Base-by-base conservation (phyloP, 805 yeast genomes). In the Metschnikowia continentalis region DNA sequence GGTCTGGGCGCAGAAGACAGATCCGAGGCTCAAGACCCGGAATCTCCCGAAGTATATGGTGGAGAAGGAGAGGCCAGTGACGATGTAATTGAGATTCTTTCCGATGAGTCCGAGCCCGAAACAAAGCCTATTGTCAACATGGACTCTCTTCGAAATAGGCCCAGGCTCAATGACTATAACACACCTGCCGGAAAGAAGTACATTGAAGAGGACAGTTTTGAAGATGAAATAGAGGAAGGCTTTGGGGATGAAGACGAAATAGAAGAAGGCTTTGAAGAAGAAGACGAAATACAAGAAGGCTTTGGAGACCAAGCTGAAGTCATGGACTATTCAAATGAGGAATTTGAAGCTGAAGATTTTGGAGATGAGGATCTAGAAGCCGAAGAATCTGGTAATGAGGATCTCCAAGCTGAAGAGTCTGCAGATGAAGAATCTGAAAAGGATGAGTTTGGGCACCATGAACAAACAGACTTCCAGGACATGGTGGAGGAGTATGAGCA, bases 51-150 rank as follows among this genome's bases (percentile, higher is more conserved):
- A 14, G 11, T 22, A 3, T 5, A 17, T 8, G 46, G 8, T 19
- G 38, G 38, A 42, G 46, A 33, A 32, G 47, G 44, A 5, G 46
- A 37, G 5, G 38, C 14, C 35, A 38, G 39, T 5, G 59, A 54
- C 15, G 60, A 55, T 33, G 42, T 49, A 8, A 53, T 54, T 1
- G 59, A 55, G 32, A 52, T 53, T 17, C 33, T 52, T 15, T 50
- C 54, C 7, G 56, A 52, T 20, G 54, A 51, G 14, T 47, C 51
- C 2, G 42, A 35, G 35, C 40, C 20, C n/a, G 35, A 35, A 6
- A 11, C 35, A 14, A 23, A 35, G 14, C 17, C 36, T 2, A 26
- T 15, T 26, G 26, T 32, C 30, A 35, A 11, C 14, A n/a, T 11
- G 26, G 19, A 17, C 8, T 19, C 14, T 33, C 32, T 42, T 6